A percentile compares a stretch with the other conserved stretches of the same genome.
phyloP scores from a whole-genome alignment of 108 stramenopile species.

The Skeletonema tropicum region DNA sequence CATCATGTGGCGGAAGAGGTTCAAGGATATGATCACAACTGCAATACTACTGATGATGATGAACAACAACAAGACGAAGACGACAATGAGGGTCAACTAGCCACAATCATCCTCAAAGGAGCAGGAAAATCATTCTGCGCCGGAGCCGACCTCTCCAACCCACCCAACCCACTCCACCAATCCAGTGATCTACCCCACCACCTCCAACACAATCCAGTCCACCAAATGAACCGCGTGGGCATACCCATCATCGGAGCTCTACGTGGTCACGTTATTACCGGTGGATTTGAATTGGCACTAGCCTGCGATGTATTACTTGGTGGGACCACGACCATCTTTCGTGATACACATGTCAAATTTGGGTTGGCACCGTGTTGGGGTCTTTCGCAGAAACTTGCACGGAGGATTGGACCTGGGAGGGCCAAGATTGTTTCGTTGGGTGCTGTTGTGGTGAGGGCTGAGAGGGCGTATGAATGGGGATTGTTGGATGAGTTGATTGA shows the following conservation, averaged over 20 bases:
- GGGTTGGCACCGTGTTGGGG: constrained; percentile 66
- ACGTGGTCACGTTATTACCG: constrained; percentile 55
- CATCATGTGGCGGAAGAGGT: constrained; percentile 36
- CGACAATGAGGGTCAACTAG: constrained; percentile 3
- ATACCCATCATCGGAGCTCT: constrained; percentile 58
- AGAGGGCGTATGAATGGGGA: constrained; percentile 51
- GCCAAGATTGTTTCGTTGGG: constrained; percentile 52
- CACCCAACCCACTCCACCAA: constrained; percentile 53
- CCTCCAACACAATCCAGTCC: constrained; percentile 47
- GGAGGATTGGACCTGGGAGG: constrained; percentile 51
- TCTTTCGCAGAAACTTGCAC: constrained; percentile 48
- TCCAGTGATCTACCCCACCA: constrained; percentile 51
- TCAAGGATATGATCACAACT: constrained; percentile 16
- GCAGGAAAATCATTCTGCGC: constrained; percentile 55
- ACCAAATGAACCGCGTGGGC: constrained; percentile 45
- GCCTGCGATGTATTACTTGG: constrained; percentile 62
- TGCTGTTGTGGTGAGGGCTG: constrained; percentile 43
- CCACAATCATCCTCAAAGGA: constrained; percentile 55
- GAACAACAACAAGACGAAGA: constrained; percentile 4
- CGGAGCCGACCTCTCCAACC: constrained; percentile 56
- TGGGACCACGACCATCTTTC: constrained; percentile 44
- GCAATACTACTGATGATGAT: not conserved
- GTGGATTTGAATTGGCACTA: constrained; percentile 63
- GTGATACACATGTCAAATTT: constrained; percentile 67
- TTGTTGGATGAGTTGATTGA: constrained; percentile 53